phyloP scores from a whole-genome alignment of 441 rosid genomes.

The Jatropha multifida region DNA sequence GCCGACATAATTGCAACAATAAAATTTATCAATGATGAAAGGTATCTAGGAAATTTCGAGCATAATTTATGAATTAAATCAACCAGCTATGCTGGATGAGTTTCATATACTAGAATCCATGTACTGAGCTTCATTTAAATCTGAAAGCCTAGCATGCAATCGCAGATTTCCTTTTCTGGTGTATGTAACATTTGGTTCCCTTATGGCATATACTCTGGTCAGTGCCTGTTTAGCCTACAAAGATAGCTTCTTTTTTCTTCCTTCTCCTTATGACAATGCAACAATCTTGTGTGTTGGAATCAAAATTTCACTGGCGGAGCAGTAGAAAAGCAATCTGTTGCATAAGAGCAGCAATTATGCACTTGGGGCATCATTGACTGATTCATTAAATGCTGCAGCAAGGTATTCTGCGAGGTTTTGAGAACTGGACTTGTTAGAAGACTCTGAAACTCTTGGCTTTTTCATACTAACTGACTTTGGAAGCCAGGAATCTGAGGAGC shows the following conservation, averaged over 20 bases:
- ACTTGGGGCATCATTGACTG: conserved; percentile 35
- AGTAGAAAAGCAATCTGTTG: not conserved
- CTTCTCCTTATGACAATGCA: not conserved
- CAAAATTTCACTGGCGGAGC: not conserved
- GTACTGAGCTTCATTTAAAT: not conserved
- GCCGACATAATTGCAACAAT: not conserved
- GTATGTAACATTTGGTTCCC: conserved; percentile 8
- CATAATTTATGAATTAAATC: not conserved
- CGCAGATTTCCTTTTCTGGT: not conserved
- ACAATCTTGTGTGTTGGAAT: not conserved
- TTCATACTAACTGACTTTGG: conserved; percentile 48
- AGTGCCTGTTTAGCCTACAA: not conserved
- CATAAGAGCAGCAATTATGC: conserved; percentile 21
- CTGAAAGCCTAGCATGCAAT: conserved; percentile 1
- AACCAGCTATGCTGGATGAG: not conserved
- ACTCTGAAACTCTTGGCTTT: conserved; percentile 41
- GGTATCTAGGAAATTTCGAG: not conserved
- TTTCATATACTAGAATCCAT: not conserved
- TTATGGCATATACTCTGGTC: not conserved
- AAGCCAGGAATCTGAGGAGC: conserved; percentile 20
- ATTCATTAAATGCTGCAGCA: conserved; percentile 70
- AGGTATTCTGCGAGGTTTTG: conserved; percentile 79
- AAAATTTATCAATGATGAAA: not conserved
- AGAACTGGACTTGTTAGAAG: conserved; percentile 42
- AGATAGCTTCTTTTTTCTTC: not conserved